Base-by-base conservation (phyloP, 345 rosid species). In the Corchorus olitorius region DNA sequence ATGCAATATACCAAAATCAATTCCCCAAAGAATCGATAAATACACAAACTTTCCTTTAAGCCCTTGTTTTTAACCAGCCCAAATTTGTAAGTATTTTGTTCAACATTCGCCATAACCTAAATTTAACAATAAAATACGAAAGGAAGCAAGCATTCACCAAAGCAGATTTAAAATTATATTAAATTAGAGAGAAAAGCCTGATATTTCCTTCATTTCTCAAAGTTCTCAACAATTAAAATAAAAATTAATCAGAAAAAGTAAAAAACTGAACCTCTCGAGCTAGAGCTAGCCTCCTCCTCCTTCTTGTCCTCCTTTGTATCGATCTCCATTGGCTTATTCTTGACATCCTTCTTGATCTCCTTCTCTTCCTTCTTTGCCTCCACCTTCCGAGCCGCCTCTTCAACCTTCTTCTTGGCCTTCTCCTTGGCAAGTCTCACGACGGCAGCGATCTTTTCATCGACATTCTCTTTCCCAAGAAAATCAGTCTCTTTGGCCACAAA, bases 401-500 rank as follows among this genome's bases (percentile, higher is more conserved):
- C 68, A 70, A 75, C 84, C 54, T 78, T 81, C 72, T 75, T 87
- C 87, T 60, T 85, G 80, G 75, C 50, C 85, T 79, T 91, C 83
- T 83, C 92, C 89, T 81, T 82, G 5, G 86, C 87, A 0, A 86
- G 87, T 79, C 79, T 85, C 65, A 88, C 84, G 46, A 83, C 86
- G 34, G 84, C 86, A 19, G 74, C 75, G 83, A 96, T 86, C 87
- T 93, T 91, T 85, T 77, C 80, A 87, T 90, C 98, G 19, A 87
- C 88, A n/a, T 87, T 53, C 48, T 81, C 89, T 68, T 84, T 86
- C 53, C 66, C 78, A 1, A 96, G 86, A 67, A 88, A 96, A 80
- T 92, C 92, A 77, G 85, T 91, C 85, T 91, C 92, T 60, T 84
- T 77, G 13, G 77, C 97, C 3, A 96, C 48, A 77, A 96, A 96